These are phyloP conservation scores for Trypanosoma scelopori DNA, from an alignment of 208 protist genomes.

Conservation along the genomic window DNA sequence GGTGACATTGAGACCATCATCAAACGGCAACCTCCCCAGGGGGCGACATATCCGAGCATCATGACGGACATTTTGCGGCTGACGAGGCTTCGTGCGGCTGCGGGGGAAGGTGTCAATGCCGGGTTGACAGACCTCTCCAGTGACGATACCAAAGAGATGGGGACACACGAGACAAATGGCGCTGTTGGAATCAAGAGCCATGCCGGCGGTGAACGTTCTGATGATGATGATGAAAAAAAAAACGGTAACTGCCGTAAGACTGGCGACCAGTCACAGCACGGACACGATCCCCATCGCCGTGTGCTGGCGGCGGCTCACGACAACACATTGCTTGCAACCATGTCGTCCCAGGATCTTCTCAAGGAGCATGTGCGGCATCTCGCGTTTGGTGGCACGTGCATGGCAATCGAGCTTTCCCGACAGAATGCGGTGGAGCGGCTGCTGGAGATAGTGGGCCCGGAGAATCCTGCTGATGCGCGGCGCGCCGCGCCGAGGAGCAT, in stretches of 20 bases:
- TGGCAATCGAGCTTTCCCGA: slow-evolving; percentile 54
- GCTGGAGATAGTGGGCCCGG: slow-evolving; percentile 59
- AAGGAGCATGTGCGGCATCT: slow-evolving; percentile 47
- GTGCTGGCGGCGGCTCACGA: slow-evolving; percentile 1
- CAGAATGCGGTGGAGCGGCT: slow-evolving; percentile 63
- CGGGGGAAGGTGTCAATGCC: slow-evolving; percentile 31
- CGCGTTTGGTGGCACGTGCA: slow-evolving; percentile 50
- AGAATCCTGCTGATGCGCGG: slow-evolving; percentile 57
- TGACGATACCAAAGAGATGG: background rate
- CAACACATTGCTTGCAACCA: slow-evolving; percentile 23
- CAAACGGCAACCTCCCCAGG: slow-evolving; percentile 6
- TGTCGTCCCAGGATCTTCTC: slow-evolving; percentile 34
- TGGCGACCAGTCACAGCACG: background rate
- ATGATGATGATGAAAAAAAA: background rate
- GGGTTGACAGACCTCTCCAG: slow-evolving; percentile 19
- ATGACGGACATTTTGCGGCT: slow-evolving; percentile 34
- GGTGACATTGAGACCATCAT: background rate
- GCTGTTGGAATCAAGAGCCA: background rate
- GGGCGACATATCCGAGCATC: slow-evolving; percentile 19
- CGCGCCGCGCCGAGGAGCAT: slow-evolving; percentile 43
- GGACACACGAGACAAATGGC: background rate
- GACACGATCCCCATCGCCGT: slow-evolving; percentile 6
- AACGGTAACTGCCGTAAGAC: background rate
- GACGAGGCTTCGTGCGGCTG: slow-evolving; percentile 16
- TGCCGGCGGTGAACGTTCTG: too few species aligned